Base-by-base conservation (phyloP, 805 yeast genomes). In the Yarrowia bubula region DNA sequence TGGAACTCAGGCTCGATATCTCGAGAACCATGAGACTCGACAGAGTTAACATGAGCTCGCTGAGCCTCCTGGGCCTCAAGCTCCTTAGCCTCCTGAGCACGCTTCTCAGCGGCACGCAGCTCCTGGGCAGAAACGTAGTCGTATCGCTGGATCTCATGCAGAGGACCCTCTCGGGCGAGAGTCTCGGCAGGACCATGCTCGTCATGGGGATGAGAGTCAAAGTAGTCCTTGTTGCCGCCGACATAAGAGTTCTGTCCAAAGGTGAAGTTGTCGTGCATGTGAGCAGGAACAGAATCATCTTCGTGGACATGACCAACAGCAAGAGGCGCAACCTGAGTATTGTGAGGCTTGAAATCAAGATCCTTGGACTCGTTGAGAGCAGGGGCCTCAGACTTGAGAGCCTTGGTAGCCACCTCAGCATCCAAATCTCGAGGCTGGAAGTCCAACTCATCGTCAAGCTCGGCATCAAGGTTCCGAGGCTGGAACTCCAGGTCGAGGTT, bases 91-190 rank as follows among this genome's bases (percentile, higher is more conserved):
- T 28, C 48, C 17, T 22, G 11, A 13, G 33, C 48, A 7, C 33
- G 31, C 55, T 48, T 48, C 17, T 48, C 55, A 11, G 44, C 60
- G 11, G 60, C 60, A 13, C 44, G 33, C 17, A 38, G 22, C 37
- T 51, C 60, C 37, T 51, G 60, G 3, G 43, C 60, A 51, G 60
- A 8, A 14, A 51, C 60, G 22, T 51, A 51, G 60, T 51, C 60
- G 15, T 51, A 51, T 9, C 60, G 60, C 44, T 51, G 60, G 11
- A 51, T 51, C 37, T 51, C 60, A 15, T 51, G 60, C 4, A 51
- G 22, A 38, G 60, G 60, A n/a, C 60, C 60, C 1, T 51, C 44
- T n/a, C 28, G 28, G 2, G 43, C 7, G 13, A n/a, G 37, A 10
- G 22, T 10, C 37, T 51, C 60, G 6, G 35, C 18, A 28, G 60